phyloP scores from a whole-genome alignment of 2,329 filamentous ascomycete species.

The Paecilomyces formosus region DNA sequence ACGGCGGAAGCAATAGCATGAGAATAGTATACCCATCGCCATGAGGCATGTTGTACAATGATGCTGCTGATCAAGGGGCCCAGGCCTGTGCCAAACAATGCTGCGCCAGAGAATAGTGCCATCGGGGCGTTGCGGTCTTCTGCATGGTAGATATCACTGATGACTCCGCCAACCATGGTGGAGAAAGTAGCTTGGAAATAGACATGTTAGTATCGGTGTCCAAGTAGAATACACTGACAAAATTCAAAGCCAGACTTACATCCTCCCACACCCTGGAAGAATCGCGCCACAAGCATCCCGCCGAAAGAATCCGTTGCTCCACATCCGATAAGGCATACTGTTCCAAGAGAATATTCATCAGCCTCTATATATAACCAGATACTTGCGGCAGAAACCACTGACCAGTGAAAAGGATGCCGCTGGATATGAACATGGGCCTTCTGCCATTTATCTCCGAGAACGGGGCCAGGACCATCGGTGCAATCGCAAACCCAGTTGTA shows the following conservation, averaged over 20 bases:
- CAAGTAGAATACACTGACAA: neutral
- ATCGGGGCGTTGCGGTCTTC: slow-evolving; percentile 79
- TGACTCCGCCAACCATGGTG: slow-evolving; percentile 86
- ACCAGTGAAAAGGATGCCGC: slow-evolving; percentile 63
- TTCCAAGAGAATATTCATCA: slow-evolving; percentile 4
- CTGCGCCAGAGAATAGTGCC: slow-evolving; percentile 76
- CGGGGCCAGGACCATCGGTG: slow-evolving; percentile 60
- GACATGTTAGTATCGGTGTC: neutral
- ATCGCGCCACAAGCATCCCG: slow-evolving; percentile 68
- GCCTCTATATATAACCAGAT: neutral
- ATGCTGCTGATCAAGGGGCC: slow-evolving; percentile 67
- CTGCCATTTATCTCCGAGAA: neutral
- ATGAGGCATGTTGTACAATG: slow-evolving; percentile 59
- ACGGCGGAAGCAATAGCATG: slow-evolving; percentile 64
- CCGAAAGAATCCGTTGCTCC: slow-evolving; percentile 62
- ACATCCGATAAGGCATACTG: slow-evolving; percentile 61
- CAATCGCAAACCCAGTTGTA: slow-evolving; percentile 70
- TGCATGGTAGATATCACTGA: slow-evolving; percentile 76
- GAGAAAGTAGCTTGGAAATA: slow-evolving; percentile 54
- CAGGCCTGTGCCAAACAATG: slow-evolving; percentile 69
- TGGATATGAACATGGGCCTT: slow-evolving; percentile 69
- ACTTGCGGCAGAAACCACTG: slow-evolving; percentile 29
- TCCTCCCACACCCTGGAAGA: slow-evolving; percentile 69
- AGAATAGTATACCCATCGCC: slow-evolving; percentile 87
- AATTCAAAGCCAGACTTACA: slow-evolving; percentile 46